Evolutionary conservation across 2,329 filamentous ascomycete species (phyloP).

Genomic region (Acrocalymma vagum): DNA sequence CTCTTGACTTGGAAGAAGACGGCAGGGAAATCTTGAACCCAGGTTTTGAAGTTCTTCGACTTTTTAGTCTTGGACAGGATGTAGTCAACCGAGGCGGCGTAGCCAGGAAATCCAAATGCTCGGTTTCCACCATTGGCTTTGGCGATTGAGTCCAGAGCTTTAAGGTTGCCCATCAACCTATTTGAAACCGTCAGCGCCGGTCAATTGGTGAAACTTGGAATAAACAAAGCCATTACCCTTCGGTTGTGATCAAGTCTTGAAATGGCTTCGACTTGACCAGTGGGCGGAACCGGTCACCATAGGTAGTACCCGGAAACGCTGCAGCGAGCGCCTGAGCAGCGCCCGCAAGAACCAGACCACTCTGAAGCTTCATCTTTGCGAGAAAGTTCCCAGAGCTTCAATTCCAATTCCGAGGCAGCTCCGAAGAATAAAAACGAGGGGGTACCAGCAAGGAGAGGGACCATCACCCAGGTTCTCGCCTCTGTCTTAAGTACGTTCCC

Average conservation of each 20-base stretch:
- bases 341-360: conserved; percentile 29
- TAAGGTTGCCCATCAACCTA: conserved; percentile 64
- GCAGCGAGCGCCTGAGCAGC: conserved; percentile 34
- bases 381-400: no score
- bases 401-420: conserved; percentile 4
- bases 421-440: conserved; percentile 6
- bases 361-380: conserved; percentile 41
- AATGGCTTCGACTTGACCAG: conserved; percentile 49
- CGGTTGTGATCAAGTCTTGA: conserved; percentile 50
- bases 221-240: conserved; percentile 43
- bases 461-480: neutral
- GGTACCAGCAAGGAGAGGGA: conserved; percentile 1
- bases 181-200: neutral
- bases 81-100: conserved; percentile 66
- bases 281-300: conserved; percentile 27
- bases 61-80: conserved; percentile 60
- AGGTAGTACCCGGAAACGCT: conserved; percentile 28
- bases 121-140: conserved; percentile 66
- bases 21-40: conserved; percentile 60
- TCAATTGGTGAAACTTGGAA: neutral
- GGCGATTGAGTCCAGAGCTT: conserved; percentile 63
- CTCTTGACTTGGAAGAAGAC: conserved; percentile 53
- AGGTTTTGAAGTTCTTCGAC: conserved; percentile 48
- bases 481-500: conserved; percentile 22
- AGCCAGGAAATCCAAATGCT: conserved; percentile 68